phyloP scores from a whole-genome alignment of 257 asterid genomes.

The Knoxia roxburghii region DNA sequence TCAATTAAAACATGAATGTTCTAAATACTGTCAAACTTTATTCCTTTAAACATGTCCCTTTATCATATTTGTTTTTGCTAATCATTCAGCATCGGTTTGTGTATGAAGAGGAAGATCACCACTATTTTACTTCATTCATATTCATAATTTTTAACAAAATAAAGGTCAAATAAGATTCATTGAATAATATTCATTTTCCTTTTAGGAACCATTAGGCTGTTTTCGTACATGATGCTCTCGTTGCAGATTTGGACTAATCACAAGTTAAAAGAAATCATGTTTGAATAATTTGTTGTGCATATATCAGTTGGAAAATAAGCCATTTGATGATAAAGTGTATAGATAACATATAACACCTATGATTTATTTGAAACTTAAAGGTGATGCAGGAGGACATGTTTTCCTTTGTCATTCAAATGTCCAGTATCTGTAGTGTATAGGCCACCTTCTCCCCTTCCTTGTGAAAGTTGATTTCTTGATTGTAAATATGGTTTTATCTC shows the following conservation, averaged over 20 bases:
- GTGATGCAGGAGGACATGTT: neutral
- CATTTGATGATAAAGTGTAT: neutral
- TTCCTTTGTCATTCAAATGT: constrained; percentile 1
- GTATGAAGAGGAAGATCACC: neutral
- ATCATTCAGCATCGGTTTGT: neutral
- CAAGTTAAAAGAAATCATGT: neutral
- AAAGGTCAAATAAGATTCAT: neutral
- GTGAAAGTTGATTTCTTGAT: neutral
- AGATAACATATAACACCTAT: no score
- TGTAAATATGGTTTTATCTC: constrained; percentile 20
- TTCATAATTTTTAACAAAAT: neutral
- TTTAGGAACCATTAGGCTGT: neutral
- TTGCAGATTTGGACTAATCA: neutral
- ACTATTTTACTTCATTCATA: constrained; percentile 4
- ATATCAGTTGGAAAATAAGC: neutral
- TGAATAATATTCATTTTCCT: neutral
- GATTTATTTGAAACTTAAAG: neutral
- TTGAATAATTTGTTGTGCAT: neutral
- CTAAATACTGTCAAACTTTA: neutral
- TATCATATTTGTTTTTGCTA: neutral
- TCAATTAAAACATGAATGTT: neutral
- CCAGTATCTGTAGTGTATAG: neutral
- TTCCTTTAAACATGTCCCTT: neutral
- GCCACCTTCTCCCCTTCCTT: neutral
- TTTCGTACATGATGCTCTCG: neutral